Evolutionary conservation across 2,329 filamentous ascomycete genomes (phyloP), one percentile per base, ranked within the genome.

Genomic region (Nemania serpens): DNA sequence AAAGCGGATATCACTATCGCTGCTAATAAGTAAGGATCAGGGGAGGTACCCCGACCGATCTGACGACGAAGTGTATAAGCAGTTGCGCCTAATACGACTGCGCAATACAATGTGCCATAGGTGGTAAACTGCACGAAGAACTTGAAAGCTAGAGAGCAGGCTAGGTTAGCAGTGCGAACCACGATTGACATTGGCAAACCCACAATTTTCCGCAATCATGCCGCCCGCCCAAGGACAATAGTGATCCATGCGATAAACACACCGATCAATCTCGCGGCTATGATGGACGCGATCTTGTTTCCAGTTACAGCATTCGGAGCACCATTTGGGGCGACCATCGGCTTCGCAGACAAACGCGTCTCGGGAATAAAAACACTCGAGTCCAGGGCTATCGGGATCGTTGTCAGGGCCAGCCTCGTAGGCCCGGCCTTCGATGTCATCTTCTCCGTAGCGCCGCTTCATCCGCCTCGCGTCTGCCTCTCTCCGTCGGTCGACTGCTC

Each of bases 191-290:
- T 42, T 20, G 13, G 45, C 5, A 45, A 45, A 75, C 84, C 73
- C 70, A 86, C 84, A 87, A 1, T 87, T 93, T 74, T 97, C 93
- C 0, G 88, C 90, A 10, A 99, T 88, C 66, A 97, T 91, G 20
- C 94, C 95, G 3, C 94, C 94, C n/a, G 96, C 93, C 90, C 90
- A 98, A 0, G 94, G 95, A 71, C 95, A 99, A 70, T 93, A 95
- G 72, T 98, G 94, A 65, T 98, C 94, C 90, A 97, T 95, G 70
- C 95, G 95, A 42, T 84, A 79, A 20, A 96, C 90, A 71, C 94
- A 98, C 45, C 92, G 84, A 51, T 86, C 86, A 12, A 95, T 79
- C 72, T 96, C 91, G 54, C 88, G 88, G 71, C 90, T 96, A 75
- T 98, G 94, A 73, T 97, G 93, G 2, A 90, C 85, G 3, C 94